Evolutionary conservation across 805 yeast genomes (phyloP).

Genomic region (Cyberlindnera maclurae): DNA sequence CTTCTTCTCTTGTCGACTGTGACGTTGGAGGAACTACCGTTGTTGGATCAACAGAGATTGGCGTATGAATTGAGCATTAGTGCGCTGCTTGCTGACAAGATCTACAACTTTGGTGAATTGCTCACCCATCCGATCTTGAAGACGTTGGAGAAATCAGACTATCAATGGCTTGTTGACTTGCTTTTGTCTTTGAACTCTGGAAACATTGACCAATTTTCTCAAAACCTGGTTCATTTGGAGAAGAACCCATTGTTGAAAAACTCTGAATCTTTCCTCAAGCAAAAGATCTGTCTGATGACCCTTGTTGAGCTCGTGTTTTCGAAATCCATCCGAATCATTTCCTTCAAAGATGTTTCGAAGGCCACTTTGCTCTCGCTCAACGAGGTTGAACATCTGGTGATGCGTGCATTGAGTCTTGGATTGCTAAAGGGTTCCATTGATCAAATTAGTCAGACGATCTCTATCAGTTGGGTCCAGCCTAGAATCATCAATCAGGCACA

Average conservation of each 20-base stretch:
- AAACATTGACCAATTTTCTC: slow-evolving; percentile 59
- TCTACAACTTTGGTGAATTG: slow-evolving; percentile 93
- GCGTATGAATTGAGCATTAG: slow-evolving; percentile 77
- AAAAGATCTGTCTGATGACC: slow-evolving; percentile 89
- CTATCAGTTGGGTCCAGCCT: slow-evolving; percentile 94
- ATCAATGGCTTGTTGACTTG: slow-evolving; percentile 66
- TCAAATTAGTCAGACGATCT: slow-evolving; percentile 72
- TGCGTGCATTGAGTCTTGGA: slow-evolving; percentile 83
- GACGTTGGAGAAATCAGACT: slow-evolving; percentile 38
- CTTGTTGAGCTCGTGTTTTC: slow-evolving; percentile 83
- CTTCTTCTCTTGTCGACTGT: slow-evolving; percentile 78
- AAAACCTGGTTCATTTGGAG: slow-evolving; percentile 34
- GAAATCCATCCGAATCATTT: slow-evolving; percentile 63
- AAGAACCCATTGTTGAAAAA: slow-evolving; percentile 49
- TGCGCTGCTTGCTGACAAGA: slow-evolving; percentile 84
- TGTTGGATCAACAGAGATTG: slow-evolving; percentile 37
- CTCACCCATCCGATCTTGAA: slow-evolving; percentile 79
- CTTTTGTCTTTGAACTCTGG: slow-evolving; percentile 72
- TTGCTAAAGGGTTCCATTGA: slow-evolving; percentile 86
- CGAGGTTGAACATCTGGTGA: slow-evolving; percentile 82
- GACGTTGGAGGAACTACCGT: slow-evolving; percentile 34
- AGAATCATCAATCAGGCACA: slow-evolving; percentile 81
- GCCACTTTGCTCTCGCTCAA: slow-evolving; percentile 56
- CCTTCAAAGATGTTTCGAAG: slow-evolving; percentile 64
- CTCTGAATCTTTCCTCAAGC: slow-evolving; percentile 64